Percentiles rank a stretch among this genome's conserved stretches.
Evolutionary conservation across 1,139 yeast species (phyloP).

Genomic region (Yamadazyma trypodendri): DNA sequence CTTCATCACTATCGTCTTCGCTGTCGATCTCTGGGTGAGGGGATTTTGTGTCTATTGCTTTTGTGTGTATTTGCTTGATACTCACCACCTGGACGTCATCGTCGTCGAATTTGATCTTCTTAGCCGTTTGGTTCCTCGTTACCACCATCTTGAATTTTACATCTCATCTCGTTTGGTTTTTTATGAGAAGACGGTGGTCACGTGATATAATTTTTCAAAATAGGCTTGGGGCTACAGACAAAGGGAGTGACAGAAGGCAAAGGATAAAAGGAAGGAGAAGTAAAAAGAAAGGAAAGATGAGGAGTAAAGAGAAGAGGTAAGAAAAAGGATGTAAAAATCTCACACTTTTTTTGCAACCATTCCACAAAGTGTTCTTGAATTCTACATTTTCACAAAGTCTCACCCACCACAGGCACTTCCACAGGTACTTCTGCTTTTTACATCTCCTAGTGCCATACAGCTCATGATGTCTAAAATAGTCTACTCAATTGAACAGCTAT

Average conservation of each 20-base stretch:
- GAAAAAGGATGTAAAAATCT: not conserved
- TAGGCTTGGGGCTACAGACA: no score
- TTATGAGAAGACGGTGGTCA: no score
- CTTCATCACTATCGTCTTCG: slow-evolving; percentile 41
- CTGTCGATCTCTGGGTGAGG: slow-evolving; percentile 16
- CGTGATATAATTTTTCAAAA: not conserved
- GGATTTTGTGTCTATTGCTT: slow-evolving; percentile 1
- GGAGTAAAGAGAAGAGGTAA: no score
- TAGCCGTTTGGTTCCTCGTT: slow-evolving; percentile 24
- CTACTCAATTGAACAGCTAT: slow-evolving; percentile 13
- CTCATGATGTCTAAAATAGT: no score
- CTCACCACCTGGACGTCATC: slow-evolving; percentile 21
- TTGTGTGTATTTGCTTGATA: not conserved
- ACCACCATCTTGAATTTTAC: slow-evolving; percentile 20
- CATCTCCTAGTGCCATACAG: no score
- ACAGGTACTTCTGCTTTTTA: no score
- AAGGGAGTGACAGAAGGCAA: no score
- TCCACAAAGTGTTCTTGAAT: no score
- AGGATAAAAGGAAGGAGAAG: no score
- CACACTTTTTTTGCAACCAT: slow-evolving; percentile 9
- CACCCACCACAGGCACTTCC: no score
- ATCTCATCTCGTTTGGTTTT: slow-evolving; percentile 8
- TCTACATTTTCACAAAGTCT: no score
- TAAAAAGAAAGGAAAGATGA: no score
- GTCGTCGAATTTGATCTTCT: slow-evolving; percentile 27